Base-by-base conservation (phyloP, 495 filamentous ascomycete species). In the Penicillium simplicissimum region DNA sequence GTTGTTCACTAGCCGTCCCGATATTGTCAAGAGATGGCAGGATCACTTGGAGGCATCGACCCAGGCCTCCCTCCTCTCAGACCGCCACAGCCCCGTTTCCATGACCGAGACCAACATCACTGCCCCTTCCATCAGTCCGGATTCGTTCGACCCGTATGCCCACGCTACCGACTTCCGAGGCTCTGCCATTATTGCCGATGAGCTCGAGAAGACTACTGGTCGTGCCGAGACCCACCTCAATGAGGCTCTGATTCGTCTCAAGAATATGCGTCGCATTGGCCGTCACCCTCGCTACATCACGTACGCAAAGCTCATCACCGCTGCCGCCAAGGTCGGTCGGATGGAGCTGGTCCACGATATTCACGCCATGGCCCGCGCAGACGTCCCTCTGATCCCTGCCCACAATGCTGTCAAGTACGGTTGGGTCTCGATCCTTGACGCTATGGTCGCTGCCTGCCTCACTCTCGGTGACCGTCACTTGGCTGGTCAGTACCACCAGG, bases 211-310 rank as follows among this genome's bases (percentile, higher is more conserved):
- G 60, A 85, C 86, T 65, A 82, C 84, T 58, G 87, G 89, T 47
- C 78, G 80, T 15, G 85, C 86, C 61, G 86, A 83, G 37, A 82
- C 85, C 25, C 88, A 88, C 62, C 84, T 97, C 49, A 88, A 88
- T 60, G 93, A 96, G 63, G 90, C 92, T 52, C 79, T 97, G 63
- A 82, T 78, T 28, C 88, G 90, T 66, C 91, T 98, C 73, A 87
- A 87, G 57, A 96, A 96, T 77, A 96, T 97, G 80, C 93, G 95
- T 66, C 91, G 93, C 48, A 85, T 88, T 73, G 93, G 94, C 60
- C 88, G 91, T 67, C 91, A 97, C 71, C 93, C 96, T 47, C 87
- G 94, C 62, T 97, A 97, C 76, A 92, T 96, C 74, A 96, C 93
- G 28, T 96, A 98, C 67, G 91, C 92, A 36, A 97, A 97, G 79